phyloP scores from a whole-genome alignment of 225 moss, liverwort and hornwort genomes.

The Bryoerythrophyllum caledonicum region DNA sequence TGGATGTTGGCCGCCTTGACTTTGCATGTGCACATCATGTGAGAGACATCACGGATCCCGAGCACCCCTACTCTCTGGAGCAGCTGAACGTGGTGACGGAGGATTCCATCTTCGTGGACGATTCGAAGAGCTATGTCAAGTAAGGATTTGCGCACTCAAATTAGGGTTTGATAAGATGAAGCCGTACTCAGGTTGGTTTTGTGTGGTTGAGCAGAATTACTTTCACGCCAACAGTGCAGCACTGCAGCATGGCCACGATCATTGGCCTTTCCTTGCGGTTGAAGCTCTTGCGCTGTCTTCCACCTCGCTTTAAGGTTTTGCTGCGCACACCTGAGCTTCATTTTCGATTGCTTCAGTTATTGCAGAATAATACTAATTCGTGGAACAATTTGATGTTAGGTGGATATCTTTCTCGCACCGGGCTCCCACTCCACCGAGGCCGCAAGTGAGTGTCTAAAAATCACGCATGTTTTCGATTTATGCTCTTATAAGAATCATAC shows the following conservation, averaged over 20 bases:
- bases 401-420: conserved; percentile 83
- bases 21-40: conserved; percentile 69
- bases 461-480: not conserved
- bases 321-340: not conserved
- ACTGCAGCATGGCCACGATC: conserved; percentile 98
- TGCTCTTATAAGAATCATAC: not conserved
- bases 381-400: conserved; percentile 39
- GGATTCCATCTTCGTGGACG: conserved; percentile 82
- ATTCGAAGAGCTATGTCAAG: conserved; percentile 67
- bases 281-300: conserved; percentile 82
- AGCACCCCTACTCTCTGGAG: conserved; percentile 96
- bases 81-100: conserved; percentile 94
- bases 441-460: conserved; percentile 54
- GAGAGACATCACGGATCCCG: conserved; percentile 95
- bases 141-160: conserved; percentile 26
- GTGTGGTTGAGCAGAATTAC: conserved; percentile 62
- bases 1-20: conserved; percentile 46
- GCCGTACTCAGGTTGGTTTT: not conserved
- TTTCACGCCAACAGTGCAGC: conserved; percentile 97
- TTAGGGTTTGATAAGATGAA: conserved; percentile 7
- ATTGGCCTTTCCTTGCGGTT: conserved; percentile 94
- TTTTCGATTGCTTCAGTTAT: not conserved
- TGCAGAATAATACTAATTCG: conserved; percentile 7
- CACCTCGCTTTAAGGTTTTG: conserved; percentile 88
- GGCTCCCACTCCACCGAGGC: conserved; percentile 92